Evolutionary conservation across 306 rosid genomes (phyloP).

Genomic region (Ochetophila trinervis): DNA sequence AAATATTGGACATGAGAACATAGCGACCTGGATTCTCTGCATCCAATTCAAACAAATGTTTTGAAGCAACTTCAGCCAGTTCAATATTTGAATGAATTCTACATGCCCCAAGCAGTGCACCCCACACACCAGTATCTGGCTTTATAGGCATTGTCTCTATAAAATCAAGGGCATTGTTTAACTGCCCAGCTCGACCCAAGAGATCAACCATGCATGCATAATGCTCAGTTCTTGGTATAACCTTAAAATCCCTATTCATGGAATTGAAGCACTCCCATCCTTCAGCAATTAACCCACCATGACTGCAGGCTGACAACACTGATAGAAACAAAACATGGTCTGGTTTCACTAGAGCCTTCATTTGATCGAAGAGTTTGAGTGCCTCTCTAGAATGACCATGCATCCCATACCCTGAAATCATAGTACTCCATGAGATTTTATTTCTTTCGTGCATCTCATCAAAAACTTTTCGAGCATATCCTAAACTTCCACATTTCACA

Average conservation of each 20-base stretch:
- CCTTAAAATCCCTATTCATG: slow-evolving; percentile 36
- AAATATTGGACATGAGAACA: slow-evolving; percentile 45
- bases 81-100: slow-evolving; percentile 38
- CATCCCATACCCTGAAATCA: slow-evolving; percentile 45
- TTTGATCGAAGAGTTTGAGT: slow-evolving; percentile 35
- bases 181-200: slow-evolving; percentile 43
- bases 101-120: slow-evolving; percentile 45
- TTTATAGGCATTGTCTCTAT: slow-evolving; percentile 40
- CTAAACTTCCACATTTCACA: slow-evolving; percentile 42
- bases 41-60: slow-evolving; percentile 35
- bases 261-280: slow-evolving; percentile 42
- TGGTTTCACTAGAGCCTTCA: slow-evolving; percentile 33
- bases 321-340: slow-evolving; percentile 34
- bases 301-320: slow-evolving; percentile 45
- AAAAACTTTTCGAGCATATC: slow-evolving; percentile 34
- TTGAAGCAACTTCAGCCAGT: slow-evolving; percentile 41
- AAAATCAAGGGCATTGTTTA: slow-evolving; percentile 34
- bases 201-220: slow-evolving; percentile 50
- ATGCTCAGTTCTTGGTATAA: slow-evolving; percentile 36
- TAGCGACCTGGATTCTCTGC: slow-evolving; percentile 34
- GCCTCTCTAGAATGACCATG: slow-evolving; percentile 42
- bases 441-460: slow-evolving; percentile 34
- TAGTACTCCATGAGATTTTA: slow-evolving; percentile 43
- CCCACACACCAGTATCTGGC: slow-evolving; percentile 46
- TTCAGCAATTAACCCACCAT: slow-evolving; percentile 38